These are phyloP conservation scores for Ilyonectria mors-panacis DNA, from an alignment of 2,329 filamentous ascomycete species.

Conservation along the genomic window DNA sequence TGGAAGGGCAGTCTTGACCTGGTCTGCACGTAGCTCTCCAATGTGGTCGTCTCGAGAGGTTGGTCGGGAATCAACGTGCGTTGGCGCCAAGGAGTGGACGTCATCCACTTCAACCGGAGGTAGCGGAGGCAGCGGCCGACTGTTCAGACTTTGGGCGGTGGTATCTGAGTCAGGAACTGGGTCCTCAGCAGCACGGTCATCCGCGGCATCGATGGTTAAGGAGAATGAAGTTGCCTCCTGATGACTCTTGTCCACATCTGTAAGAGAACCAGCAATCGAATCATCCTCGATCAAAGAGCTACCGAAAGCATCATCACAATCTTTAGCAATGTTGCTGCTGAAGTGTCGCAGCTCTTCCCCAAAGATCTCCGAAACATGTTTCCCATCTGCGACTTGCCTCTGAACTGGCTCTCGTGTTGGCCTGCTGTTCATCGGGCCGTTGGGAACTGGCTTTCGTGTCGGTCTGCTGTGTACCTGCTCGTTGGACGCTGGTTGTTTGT, in stretches of 20 bases:
- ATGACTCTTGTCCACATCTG: constrained; percentile 50
- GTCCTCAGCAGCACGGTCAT: constrained; percentile 24
- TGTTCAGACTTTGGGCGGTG: constrained; percentile 59
- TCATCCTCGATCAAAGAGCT: constrained; percentile 66
- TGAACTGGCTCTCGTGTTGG: constrained; percentile 28
- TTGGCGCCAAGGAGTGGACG: constrained; percentile 33
- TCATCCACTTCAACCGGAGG: constrained; percentile 50
- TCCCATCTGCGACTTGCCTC: constrained; percentile 33
- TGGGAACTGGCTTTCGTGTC: constrained; percentile 6
- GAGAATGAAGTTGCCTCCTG: constrained; percentile 60
- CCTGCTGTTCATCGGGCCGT: background rate
- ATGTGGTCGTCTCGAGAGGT: constrained; percentile 46
- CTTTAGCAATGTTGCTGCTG: constrained; percentile 87
- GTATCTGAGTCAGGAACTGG: constrained; percentile 49
- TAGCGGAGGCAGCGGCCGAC: constrained; percentile 67
- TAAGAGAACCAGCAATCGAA: constrained; percentile 53
- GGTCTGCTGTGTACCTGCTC: constrained; percentile 13
- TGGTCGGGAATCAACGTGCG: constrained; percentile 41
- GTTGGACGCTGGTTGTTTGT: background rate
- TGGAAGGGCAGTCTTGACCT: constrained; percentile 51
- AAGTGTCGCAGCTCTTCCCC: constrained; percentile 87
- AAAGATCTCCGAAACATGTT: constrained; percentile 56
- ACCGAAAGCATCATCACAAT: constrained; percentile 94
- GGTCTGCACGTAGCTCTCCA: constrained; percentile 41
- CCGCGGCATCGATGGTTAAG: constrained; percentile 56